A percentile compares a stretch with the other conserved stretches of the same genome.
Conservation (phyloP, 2,329 filamentous ascomycete genomes). For the Xenoacremonium recifei region DNA sequence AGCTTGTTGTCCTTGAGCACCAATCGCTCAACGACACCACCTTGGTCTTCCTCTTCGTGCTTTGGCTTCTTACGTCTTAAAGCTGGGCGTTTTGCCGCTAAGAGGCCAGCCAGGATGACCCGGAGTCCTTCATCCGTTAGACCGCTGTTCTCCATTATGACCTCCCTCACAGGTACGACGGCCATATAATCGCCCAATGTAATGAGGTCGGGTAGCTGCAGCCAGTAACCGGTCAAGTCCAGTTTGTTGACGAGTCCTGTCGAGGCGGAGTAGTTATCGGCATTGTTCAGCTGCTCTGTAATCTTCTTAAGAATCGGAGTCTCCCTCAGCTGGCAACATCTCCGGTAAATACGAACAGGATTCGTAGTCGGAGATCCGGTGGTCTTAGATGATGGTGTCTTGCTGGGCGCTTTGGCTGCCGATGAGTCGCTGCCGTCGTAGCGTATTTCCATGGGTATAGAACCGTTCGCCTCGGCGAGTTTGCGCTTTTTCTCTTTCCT, state of each 20-base stretch:
- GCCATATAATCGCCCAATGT: constrained; percentile 93
- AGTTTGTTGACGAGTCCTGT: constrained; percentile 79
- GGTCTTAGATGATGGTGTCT: constrained; percentile 23
- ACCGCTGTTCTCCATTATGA: constrained; percentile 84
- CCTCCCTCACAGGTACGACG: constrained; percentile 83
- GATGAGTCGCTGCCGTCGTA: constrained; percentile 70
- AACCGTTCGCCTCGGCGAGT: constrained; percentile 84
- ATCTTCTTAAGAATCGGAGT: constrained; percentile 90
- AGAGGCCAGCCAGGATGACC: constrained; percentile 79
- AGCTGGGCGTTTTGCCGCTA: constrained; percentile 72
- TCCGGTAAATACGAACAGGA: constrained; percentile 85
- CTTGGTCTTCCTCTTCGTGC: constrained; percentile 45
- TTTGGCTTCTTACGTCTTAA: constrained; percentile 49
- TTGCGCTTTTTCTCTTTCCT: constrained; percentile 85
- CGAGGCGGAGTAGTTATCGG: constrained; percentile 62
- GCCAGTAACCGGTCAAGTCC: constrained; percentile 79
- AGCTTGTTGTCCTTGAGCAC: constrained; percentile 92
- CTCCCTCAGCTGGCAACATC: constrained; percentile 92
- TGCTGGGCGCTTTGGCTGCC: constrained; percentile 30
- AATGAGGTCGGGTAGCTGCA: constrained; percentile 79
- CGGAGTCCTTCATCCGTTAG: constrained; percentile 84
- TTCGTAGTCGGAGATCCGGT: constrained; percentile 72
- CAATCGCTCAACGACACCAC: constrained; percentile 81
- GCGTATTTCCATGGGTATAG: constrained; percentile 79
- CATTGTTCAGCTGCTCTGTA: constrained; percentile 78